A percentile compares a stretch with the other conserved stretches of the same genome.
Conservation (phyloP, 192 early-diverging fungal genomes). For the Coemansia sp. region DNA sequence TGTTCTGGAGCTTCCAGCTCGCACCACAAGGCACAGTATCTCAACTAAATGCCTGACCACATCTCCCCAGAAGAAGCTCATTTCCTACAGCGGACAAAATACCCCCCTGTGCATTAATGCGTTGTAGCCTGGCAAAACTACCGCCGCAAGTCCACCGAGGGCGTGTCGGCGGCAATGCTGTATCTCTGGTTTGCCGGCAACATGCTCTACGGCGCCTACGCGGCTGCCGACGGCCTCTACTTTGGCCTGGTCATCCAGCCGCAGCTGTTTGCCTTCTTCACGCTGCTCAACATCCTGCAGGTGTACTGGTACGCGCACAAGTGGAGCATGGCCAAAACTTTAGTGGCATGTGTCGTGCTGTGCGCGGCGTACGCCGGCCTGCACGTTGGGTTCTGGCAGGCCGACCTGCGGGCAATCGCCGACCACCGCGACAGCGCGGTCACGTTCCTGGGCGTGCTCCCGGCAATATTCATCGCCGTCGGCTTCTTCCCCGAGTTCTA, state of each 20-base stretch:
- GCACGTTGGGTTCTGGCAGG: constrained; percentile 47
- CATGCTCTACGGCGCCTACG: constrained; percentile 45
- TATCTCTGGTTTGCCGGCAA: constrained; percentile 44
- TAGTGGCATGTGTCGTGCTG: constrained; percentile 6
- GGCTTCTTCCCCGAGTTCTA: constrained; percentile 50
- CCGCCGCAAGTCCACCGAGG: constrained; percentile 44
- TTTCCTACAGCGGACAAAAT: constrained; percentile 9
- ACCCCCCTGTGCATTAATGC: background rate
- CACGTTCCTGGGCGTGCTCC: constrained; percentile 41
- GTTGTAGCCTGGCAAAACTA: constrained; percentile 51
- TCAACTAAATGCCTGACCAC: background rate
- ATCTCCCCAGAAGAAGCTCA: constrained; percentile 1
- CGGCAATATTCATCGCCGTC: constrained; percentile 40
- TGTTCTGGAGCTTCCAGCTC: constrained; percentile 51
- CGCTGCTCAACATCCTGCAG: constrained; percentile 43
- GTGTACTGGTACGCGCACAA: constrained; percentile 43
- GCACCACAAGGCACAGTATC: constrained; percentile 52
- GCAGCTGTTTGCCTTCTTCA: constrained; percentile 45
- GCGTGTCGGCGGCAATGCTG: constrained; percentile 42
- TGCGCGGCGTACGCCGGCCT: constrained; percentile 29
- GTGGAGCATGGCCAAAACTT: constrained; percentile 4
- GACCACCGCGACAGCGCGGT: constrained; percentile 13
- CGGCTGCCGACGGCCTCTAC: constrained; percentile 29
- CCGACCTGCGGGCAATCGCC: constrained; percentile 17
- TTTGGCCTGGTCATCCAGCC: constrained; percentile 48